Evolutionary conservation across 345 rosid species (phyloP), one percentile per base, ranked within the genome.

Genomic region (Lepidium sativum): DNA sequence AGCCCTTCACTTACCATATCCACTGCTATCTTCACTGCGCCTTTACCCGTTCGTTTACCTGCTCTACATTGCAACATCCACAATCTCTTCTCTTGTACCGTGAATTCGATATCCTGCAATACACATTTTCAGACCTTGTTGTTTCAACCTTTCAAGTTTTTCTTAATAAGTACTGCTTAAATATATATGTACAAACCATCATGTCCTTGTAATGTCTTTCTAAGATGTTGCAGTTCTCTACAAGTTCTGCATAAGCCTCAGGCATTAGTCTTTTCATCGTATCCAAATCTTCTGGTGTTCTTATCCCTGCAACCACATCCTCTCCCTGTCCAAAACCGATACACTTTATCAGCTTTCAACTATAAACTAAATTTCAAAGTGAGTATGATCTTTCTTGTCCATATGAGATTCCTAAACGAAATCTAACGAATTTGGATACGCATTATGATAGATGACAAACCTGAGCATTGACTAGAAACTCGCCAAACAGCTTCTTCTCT

Each of bases 31-130:
- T 87, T 92, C 16, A 92, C 91, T 0, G 98, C 96, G 8, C 96
- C 89, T 76, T 75, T 79, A 29, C 98, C 98, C 0, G 97, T 92
- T 51, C 97, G 84, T 69, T 92, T 92, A 35, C 98, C 97, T 0
- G 96, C 53, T 63, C 98, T 82, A 69, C 97, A 92, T 62, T 92
- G 98, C 83, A 92, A 34, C 98, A 92, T 89, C 98, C 98, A 92
- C 69, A 92, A 38, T 77, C 90, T 89, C 48, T 89, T 81, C 47
- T 92, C 98, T 79, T 89, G 98, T 32, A 92, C 97, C 3, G 98
- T 92, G 77, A 92, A 92, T 79, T 92, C 98, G 25, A 92, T 87
- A 55, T 92, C 98, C 98, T 92, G 75, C 33, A 50, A 27, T 13
- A 29, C 35, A 60, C 57, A 53, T 52, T 45, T 37, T 27, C 9